Conservation (phyloP, 805 yeast genomes). For the Nakazawaea anatomiae region DNA sequence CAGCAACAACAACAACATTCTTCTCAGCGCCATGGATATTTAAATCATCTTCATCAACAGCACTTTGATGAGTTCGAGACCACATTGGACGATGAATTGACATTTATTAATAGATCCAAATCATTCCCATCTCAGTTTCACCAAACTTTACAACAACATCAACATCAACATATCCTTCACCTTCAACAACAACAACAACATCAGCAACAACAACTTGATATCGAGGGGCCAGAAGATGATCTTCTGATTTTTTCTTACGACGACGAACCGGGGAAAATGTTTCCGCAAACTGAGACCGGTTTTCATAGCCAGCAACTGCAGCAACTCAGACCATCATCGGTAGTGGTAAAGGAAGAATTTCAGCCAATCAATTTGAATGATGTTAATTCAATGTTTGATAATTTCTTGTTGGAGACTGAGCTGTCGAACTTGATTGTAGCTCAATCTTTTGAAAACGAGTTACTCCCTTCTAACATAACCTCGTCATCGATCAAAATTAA, state of each 20-base stretch:
- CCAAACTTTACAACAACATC: neutral
- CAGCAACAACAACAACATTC: neutral
- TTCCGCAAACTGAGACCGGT: neutral
- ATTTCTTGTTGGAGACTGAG: slow-evolving; percentile 1
- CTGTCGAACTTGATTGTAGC: neutral
- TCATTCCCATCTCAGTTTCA: slow-evolving; percentile 1
- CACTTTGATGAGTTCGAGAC: slow-evolving; percentile 2
- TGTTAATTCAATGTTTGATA: slow-evolving; percentile 3
- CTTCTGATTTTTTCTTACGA: neutral
- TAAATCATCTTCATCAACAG: neutral
- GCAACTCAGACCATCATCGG: neutral
- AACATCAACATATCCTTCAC: neutral
- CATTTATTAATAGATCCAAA: slow-evolving; percentile 10
- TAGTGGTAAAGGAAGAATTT: neutral
- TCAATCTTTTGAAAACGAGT: too few species aligned
- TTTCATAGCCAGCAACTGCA: too few species aligned
- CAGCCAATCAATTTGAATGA: neutral
- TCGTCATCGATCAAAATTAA: too few species aligned
- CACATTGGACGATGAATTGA: slow-evolving; percentile 13
- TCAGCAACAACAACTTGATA: neutral
- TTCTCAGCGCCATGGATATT: too few species aligned
- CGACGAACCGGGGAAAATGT: neutral
- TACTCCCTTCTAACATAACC: too few species aligned
- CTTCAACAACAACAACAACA: neutral
- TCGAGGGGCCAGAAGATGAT: neutral